These are phyloP conservation scores for Daldinia eschscholtzii DNA, from an alignment of 2,329 filamentous ascomycete species.

Conservation along the genomic window DNA sequence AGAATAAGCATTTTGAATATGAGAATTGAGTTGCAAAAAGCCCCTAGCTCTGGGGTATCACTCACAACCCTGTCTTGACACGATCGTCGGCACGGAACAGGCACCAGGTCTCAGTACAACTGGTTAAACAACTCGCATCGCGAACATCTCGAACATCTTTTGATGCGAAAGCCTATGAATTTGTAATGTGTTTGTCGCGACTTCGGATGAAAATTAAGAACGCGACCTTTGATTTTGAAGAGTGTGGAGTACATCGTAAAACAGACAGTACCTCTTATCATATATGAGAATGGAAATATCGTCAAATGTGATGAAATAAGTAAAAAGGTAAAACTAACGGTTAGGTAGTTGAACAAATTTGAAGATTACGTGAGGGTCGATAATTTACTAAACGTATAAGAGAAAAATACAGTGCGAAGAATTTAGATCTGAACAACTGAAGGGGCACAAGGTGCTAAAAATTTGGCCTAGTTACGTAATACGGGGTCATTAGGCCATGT, in stretches of 20 bases:
- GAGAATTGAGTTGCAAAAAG: conserved; percentile 22
- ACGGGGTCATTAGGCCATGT: neutral
- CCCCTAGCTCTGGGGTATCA: conserved; percentile 29
- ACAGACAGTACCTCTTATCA: neutral
- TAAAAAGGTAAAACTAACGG: too few species aligned
- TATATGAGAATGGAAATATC: neutral
- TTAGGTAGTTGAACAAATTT: neutral
- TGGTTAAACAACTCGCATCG: conserved; percentile 7
- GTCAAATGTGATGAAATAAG: neutral
- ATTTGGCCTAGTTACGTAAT: conserved; percentile 20
- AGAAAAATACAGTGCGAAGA: conserved; percentile 7
- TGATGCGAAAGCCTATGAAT: neutral
- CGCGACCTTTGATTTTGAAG: neutral
- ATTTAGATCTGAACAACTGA: neutral
- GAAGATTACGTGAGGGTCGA: neutral
- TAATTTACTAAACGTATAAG: neutral
- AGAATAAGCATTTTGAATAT: conserved; percentile 17
- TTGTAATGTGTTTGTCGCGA: neutral
- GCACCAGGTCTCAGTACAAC: conserved; percentile 15
- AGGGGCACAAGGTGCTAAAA: neutral
- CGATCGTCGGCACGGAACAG: conserved; percentile 22
- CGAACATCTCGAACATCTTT: conserved; percentile 6
- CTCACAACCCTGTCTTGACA: conserved; percentile 10
- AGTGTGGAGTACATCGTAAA: neutral
- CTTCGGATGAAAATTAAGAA: conserved; percentile 11